Percentiles rank a stretch among this genome's conserved stretches.
These are phyloP conservation scores for Phytophthora ohioensis DNA, from an alignment of 352 stramenopile genomes.

Conservation along the genomic window DNA sequence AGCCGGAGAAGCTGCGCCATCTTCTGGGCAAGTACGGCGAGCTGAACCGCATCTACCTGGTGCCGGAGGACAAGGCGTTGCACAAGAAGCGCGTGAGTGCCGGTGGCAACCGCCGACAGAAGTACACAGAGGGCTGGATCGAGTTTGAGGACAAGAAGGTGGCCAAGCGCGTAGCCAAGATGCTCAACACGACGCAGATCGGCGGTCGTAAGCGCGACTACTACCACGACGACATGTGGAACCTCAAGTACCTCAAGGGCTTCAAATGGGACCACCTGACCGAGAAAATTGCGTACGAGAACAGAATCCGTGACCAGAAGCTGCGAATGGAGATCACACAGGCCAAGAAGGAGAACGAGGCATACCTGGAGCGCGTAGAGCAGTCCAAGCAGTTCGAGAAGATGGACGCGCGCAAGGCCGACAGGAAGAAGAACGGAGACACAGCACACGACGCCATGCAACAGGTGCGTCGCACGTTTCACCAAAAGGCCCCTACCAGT, in stretches of 20 bases:
- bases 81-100: slow-evolving; percentile 91
- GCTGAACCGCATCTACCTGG: slow-evolving; percentile 96
- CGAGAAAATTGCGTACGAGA: slow-evolving; percentile 97
- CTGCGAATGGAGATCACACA: slow-evolving; percentile 89
- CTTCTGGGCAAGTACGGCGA: slow-evolving; percentile 93
- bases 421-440: slow-evolving; percentile 31
- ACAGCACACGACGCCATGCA: slow-evolving; percentile 32
- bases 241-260: slow-evolving; percentile 98
- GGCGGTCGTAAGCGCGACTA: slow-evolving; percentile 95
- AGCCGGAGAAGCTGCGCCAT: slow-evolving; percentile 95
- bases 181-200: slow-evolving; percentile 94
- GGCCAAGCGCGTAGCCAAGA: slow-evolving; percentile 93
- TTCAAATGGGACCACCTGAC: slow-evolving; percentile 99
- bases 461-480: slow-evolving; percentile 80
- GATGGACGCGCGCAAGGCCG: slow-evolving; percentile 84
- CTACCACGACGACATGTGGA: slow-evolving; percentile 99
- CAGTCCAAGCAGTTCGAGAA: slow-evolving; percentile 89
- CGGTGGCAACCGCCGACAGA: slow-evolving; percentile 90
- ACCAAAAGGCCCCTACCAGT: slow-evolving; percentile 74
- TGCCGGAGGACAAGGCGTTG: slow-evolving; percentile 95
- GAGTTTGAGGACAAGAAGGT: slow-evolving; percentile 98
- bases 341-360: slow-evolving; percentile 88
- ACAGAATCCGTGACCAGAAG: slow-evolving; percentile 88
- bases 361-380: slow-evolving; percentile 88
- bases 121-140: slow-evolving; percentile 98